These are phyloP conservation scores for Ophiostoma sp. DNA, from an alignment of 2,329 filamentous ascomycete genomes.

Conservation along the genomic window DNA sequence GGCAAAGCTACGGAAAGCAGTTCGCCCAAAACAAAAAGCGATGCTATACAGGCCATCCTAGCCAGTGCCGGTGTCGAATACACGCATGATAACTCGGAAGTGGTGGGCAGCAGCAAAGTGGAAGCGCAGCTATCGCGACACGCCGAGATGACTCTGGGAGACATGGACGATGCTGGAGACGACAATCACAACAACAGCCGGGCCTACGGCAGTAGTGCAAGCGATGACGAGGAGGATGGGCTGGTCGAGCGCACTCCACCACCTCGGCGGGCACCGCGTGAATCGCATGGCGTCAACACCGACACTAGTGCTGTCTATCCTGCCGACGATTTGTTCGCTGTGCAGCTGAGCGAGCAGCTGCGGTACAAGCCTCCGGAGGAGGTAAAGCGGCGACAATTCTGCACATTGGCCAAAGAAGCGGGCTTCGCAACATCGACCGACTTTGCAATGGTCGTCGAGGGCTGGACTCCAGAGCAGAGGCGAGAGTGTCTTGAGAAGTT, in stretches of 20 bases:
- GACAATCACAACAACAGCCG: constrained; percentile 12
- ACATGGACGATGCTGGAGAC: constrained; percentile 28
- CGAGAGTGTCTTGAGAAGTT: constrained; percentile 74
- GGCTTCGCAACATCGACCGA: constrained; percentile 71
- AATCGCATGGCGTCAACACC: neutral
- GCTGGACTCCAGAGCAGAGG: constrained; percentile 79
- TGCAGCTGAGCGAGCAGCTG: constrained; percentile 5
- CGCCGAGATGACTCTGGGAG: constrained; percentile 49
- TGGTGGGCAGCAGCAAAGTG: constrained; percentile 87
- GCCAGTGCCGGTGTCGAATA: constrained; percentile 86
- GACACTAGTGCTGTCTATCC: constrained; percentile 40
- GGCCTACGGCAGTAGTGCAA: constrained; percentile 33
- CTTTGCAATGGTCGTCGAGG: constrained; percentile 86
- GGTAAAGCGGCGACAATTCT: constrained; percentile 78
- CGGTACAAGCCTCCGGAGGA: constrained; percentile 66
- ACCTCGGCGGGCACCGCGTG: neutral
- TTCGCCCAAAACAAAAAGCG: constrained; percentile 43
- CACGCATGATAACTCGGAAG: constrained; percentile 93
- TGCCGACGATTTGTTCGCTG: neutral
- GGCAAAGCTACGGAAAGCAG: neutral
- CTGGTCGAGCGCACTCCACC: neutral
- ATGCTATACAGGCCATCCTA: constrained; percentile 84
- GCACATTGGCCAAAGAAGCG: constrained; percentile 76
- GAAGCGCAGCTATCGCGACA: constrained; percentile 76
- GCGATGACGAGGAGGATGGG: constrained; percentile 38